Evolutionary conservation across 441 rosid species (phyloP).

Genomic region (Kokia cookei): DNA sequence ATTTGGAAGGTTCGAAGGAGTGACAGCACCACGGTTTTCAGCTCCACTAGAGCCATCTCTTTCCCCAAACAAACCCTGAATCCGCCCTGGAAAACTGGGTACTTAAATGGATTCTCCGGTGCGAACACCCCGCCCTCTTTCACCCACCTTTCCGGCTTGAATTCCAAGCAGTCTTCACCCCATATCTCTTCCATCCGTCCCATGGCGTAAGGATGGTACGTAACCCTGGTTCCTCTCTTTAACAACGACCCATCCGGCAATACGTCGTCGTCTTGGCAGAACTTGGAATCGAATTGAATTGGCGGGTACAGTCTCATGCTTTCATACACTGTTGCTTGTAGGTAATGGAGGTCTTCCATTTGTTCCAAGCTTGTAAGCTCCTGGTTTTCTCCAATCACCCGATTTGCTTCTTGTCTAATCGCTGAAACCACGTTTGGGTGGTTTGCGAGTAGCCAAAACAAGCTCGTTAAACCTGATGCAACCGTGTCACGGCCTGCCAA

Average conservation of each 20-base stretch:
- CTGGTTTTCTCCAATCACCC: conserved; percentile 19
- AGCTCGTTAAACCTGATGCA: conserved; percentile 31
- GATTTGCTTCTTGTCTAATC: conserved; percentile 26
- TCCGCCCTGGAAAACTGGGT: conserved; percentile 34
- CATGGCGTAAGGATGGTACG: conserved; percentile 36
- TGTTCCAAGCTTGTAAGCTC: conserved; percentile 17
- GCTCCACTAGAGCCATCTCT: conserved; percentile 30
- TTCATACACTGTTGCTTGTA: conserved; percentile 22
- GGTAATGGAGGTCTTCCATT: conserved; percentile 17
- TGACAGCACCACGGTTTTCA: conserved; percentile 26
- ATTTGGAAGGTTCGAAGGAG: conserved; percentile 16
- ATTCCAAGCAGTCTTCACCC: conserved; percentile 28
- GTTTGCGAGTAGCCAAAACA: conserved; percentile 27
- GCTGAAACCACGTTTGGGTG: conserved; percentile 25
- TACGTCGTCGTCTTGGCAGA: conserved; percentile 14
- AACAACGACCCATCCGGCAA: conserved; percentile 29
- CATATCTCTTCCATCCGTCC: conserved; percentile 25
- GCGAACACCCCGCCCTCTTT: conserved; percentile 16
- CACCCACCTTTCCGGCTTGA: conserved; percentile 33
- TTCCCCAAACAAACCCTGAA: conserved; percentile 33
- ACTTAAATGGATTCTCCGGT: conserved; percentile 23
- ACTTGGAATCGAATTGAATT: conserved; percentile 34
- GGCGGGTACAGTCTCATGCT: conserved; percentile 35
- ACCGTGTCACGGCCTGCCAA: conserved; percentile 28
- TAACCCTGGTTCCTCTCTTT: conserved; percentile 28